Evolutionary conservation across 2,329 filamentous ascomycete genomes (phyloP).

Genomic region (Beauveria bassiana): DNA sequence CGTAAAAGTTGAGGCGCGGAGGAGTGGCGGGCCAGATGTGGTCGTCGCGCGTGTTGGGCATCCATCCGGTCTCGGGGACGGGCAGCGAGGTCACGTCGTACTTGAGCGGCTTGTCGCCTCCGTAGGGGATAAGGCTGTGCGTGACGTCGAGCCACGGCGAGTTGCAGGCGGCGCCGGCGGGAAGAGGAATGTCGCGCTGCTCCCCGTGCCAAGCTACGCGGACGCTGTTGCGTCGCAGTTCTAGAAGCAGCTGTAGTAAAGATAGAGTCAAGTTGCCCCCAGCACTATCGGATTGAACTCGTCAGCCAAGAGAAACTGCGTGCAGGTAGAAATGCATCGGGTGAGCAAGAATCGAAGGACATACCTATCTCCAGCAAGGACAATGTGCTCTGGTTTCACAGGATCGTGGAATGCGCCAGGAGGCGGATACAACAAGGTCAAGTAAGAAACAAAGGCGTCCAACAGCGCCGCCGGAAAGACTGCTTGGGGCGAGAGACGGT

Average conservation of each 20-base stretch:
- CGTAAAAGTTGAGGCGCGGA: constrained; percentile 46
- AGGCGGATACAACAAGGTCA: constrained; percentile 65
- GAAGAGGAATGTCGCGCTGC: constrained; percentile 52
- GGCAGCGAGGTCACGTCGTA: constrained; percentile 44
- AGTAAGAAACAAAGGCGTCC: constrained; percentile 65
- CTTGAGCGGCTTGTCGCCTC: constrained; percentile 15
- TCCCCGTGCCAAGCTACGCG: constrained; percentile 54
- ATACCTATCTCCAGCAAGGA: constrained; percentile 63
- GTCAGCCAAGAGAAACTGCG: neutral
- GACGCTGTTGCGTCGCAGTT: constrained; percentile 42
- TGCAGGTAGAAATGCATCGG: neutral
- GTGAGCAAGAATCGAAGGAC: constrained; percentile 7
- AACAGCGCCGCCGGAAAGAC: constrained; percentile 68
- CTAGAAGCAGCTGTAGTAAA: constrained; percentile 60
- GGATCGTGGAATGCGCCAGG: constrained; percentile 58
- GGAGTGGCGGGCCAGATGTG: constrained; percentile 49
- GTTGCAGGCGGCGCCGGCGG: constrained; percentile 54
- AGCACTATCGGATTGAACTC: constrained; percentile 38
- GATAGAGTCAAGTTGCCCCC: constrained; percentile 64
- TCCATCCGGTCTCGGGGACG: constrained; percentile 21
- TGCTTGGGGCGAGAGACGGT: constrained; percentile 66
- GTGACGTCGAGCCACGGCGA: constrained; percentile 68
- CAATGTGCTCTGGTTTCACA: constrained; percentile 56
- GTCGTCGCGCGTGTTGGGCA: constrained; percentile 32
- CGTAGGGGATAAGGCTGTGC: constrained; percentile 36